phyloP scores from a whole-genome alignment of 108 stramenopile species.

The Poteriospumella lacustris region DNA sequence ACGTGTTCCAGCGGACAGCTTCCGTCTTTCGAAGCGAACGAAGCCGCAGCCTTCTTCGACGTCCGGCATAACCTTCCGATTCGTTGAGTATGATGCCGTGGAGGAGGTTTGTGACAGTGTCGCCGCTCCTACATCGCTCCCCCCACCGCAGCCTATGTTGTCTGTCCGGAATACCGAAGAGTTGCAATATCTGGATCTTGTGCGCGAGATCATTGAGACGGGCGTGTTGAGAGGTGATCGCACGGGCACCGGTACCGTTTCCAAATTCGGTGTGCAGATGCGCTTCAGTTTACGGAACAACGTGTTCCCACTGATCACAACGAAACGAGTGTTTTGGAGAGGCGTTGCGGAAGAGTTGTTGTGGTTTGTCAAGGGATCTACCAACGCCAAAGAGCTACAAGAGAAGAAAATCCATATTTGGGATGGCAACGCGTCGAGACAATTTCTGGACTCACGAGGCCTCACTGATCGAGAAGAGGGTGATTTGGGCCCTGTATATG shows the following conservation, averaged over 20 bases:
- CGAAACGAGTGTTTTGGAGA: slow-evolving; percentile 97
- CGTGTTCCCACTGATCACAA: slow-evolving; percentile 87
- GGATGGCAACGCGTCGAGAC: slow-evolving; percentile 99
- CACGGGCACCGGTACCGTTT: slow-evolving; percentile 96
- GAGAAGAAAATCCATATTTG: slow-evolving; percentile 97
- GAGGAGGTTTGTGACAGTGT: slow-evolving; percentile 2
- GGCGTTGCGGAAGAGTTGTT: slow-evolving; percentile 98
- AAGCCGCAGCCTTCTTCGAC: too few species aligned
- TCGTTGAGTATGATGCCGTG: slow-evolving; percentile 35
- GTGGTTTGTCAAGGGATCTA: slow-evolving; percentile 93
- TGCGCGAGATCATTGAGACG: slow-evolving; percentile 82
- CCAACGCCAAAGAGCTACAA: slow-evolving; percentile 86
- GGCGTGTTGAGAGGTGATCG: slow-evolving; percentile 89
- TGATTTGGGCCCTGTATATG: slow-evolving; percentile 98
- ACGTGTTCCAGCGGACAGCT: slow-evolving; percentile 21
- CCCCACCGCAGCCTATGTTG: too few species aligned
- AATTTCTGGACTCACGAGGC: slow-evolving; percentile 87
- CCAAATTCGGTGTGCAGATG: slow-evolving; percentile 96
- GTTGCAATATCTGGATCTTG: slow-evolving; percentile 83
- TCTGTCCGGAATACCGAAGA: slow-evolving; percentile 75
- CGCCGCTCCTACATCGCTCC: neutral
- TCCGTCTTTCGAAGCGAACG: slow-evolving; percentile 27
- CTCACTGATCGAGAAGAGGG: slow-evolving; percentile 90
- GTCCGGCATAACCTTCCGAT: slow-evolving; percentile 44
- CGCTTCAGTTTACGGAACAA: slow-evolving; percentile 81